These are phyloP conservation scores for Polygonum maritimum DNA, from an alignment of 148 eudicot genomes.

Conservation along the genomic window DNA sequence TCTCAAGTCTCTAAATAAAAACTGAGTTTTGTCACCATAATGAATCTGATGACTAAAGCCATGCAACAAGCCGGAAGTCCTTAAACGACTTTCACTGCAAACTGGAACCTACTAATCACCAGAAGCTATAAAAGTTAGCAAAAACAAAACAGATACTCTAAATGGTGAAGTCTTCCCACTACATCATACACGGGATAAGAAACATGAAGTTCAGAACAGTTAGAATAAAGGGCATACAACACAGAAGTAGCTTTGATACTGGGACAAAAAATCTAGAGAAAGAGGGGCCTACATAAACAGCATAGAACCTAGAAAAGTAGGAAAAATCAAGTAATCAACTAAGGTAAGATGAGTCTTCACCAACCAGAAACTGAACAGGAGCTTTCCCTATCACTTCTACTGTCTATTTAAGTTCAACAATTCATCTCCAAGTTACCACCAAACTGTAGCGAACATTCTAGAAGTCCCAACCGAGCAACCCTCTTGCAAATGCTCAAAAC, in stretches of 20 bases:
- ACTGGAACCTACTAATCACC: constrained; percentile 64
- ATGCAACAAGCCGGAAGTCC: too few species aligned
- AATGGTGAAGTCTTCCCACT: neutral
- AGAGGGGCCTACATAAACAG: neutral
- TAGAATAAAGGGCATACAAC: neutral
- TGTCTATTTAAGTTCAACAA: neutral
- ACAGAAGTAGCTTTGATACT: neutral
- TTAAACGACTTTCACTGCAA: constrained; percentile 34
- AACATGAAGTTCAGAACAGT: neutral
- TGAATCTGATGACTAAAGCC: too few species aligned
- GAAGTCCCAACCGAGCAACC: neutral
- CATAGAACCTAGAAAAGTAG: neutral
- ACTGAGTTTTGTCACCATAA: neutral
- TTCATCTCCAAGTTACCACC: neutral
- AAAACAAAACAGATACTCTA: neutral
- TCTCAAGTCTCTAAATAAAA: neutral
- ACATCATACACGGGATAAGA: too few species aligned
- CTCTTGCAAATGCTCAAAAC: neutral
- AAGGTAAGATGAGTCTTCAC: neutral
- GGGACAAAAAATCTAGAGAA: neutral
- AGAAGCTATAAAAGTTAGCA: constrained; percentile 20
- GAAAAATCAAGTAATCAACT: neutral
- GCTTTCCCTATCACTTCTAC: neutral
- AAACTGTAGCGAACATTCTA: neutral
- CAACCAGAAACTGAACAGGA: neutral